phyloP scores from a whole-genome alignment of 345 rosid species.

The Cardamine chenopodiifolia region DNA sequence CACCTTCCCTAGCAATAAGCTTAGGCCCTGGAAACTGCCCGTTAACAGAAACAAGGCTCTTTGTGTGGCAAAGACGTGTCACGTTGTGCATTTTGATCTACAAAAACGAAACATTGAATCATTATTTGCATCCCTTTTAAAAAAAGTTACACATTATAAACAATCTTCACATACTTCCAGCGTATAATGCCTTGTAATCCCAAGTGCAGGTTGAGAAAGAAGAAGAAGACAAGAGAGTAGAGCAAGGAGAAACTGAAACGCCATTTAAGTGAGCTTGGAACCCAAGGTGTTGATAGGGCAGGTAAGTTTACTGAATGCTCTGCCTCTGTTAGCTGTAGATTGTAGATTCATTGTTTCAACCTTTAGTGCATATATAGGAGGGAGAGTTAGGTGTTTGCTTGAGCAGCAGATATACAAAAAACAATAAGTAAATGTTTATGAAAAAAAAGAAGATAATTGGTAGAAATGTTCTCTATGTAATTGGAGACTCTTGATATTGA shows the following conservation, averaged over 20 bases:
- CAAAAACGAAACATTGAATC: conserved; percentile 1
- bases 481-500: conserved; percentile 28
- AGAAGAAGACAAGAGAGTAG: conserved; percentile 46
- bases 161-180: conserved; percentile 56
- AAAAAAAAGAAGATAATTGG: conserved; percentile 23
- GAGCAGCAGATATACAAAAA: conserved; percentile 35
- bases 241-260: conserved; percentile 30
- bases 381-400: conserved; percentile 41
- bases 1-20: conserved; percentile 75
- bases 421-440: conserved; percentile 8
- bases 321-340: conserved; percentile 29
- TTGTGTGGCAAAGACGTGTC: conserved; percentile 68
- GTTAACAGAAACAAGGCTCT: conserved; percentile 74
- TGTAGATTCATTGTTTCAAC: conserved; percentile 29
- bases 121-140: neutral
- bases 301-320: conserved; percentile 28
- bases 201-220: conserved; percentile 49
- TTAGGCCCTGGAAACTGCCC: conserved; percentile 72
- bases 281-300: conserved; percentile 20
- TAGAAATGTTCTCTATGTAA: conserved; percentile 20
- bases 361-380: conserved; percentile 43
- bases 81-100: conserved; percentile 65
- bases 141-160: conserved; percentile 3
- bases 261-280: conserved; percentile 30
- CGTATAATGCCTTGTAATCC: conserved; percentile 72